A percentile compares a stretch with the other conserved stretches of the same genome.
These are phyloP conservation scores for Chlorociboria aeruginascens DNA, from an alignment of 495 filamentous ascomycete species.

Conservation along the genomic window DNA sequence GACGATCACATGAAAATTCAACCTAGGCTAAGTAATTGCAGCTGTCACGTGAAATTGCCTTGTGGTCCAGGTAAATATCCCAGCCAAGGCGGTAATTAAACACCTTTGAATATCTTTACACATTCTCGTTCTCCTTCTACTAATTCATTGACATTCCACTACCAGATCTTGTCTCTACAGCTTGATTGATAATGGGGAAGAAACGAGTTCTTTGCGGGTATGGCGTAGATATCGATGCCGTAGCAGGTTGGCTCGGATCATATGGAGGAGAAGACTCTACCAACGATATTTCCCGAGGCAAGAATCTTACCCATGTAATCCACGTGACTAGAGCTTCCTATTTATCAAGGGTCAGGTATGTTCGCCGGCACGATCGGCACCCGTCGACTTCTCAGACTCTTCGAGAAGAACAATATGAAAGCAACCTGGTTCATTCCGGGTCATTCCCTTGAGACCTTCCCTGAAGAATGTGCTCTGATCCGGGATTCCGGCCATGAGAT, in stretches of 20 bases:
- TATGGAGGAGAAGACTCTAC: conserved; percentile 63
- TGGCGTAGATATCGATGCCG: conserved; percentile 55
- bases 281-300: conserved; percentile 54
- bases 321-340: background rate
- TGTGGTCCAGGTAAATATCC: too few species aligned
- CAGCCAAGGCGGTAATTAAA: too few species aligned
- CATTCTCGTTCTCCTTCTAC: too few species aligned
- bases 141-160: too few species aligned
- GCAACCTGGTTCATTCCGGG: conserved; percentile 77
- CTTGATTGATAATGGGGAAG: conserved; percentile 38
- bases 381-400: conserved; percentile 58
- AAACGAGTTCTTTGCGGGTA: conserved; percentile 45
- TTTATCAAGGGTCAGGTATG: conserved; percentile 32
- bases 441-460: conserved; percentile 67
- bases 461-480: conserved; percentile 60
- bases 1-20: too few species aligned
- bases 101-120: too few species aligned
- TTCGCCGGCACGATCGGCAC: conserved; percentile 66
- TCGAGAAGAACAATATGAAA: conserved; percentile 72
- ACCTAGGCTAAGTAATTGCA: too few species aligned
- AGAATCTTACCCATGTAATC: background rate
- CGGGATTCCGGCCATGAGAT: conserved; percentile 73
- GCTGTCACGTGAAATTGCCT: too few species aligned
- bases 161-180: background rate
- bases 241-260: conserved; percentile 59